Conservation (phyloP, 208 protist species). For the Crithidia mellificae region DNA sequence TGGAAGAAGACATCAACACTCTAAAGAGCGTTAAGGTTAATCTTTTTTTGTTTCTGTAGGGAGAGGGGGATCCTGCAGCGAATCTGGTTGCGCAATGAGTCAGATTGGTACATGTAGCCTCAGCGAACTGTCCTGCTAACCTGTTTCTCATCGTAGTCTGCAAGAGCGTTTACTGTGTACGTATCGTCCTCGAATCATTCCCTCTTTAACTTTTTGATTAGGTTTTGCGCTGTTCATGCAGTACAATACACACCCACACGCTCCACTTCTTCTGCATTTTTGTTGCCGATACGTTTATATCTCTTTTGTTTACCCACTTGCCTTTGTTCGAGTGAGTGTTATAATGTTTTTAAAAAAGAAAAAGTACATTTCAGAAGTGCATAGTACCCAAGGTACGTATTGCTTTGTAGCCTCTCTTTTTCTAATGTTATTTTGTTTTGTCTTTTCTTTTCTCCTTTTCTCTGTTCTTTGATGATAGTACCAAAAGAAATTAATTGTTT, state of each 20-base stretch:
- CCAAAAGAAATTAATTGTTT: conserved; percentile 17
- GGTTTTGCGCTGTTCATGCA: conserved; percentile 5
- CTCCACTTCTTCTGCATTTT: not conserved
- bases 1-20: no score
- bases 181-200: not conserved
- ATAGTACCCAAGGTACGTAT: conserved; percentile 16
- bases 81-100: no score
- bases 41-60: no score
- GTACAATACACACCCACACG: no score
- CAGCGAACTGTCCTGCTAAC: not conserved
- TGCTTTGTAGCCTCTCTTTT: conserved; percentile 15
- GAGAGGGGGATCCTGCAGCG: no score
- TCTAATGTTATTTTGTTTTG: no score
- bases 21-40: no score
- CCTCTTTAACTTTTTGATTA: no score
- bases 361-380: conserved; percentile 12
- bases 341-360: not conserved
- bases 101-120: no score
- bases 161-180: not conserved
- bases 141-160: conserved; percentile 10
- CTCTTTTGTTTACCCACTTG: conserved; percentile 14
- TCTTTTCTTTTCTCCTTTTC: not conserved
- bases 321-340: conserved; percentile 2
- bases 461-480: conserved; percentile 1
- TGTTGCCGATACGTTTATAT: not conserved